phyloP scores from a whole-genome alignment of 495 filamentous ascomycete genomes.

The Aspergillus coremiiformis region DNA sequence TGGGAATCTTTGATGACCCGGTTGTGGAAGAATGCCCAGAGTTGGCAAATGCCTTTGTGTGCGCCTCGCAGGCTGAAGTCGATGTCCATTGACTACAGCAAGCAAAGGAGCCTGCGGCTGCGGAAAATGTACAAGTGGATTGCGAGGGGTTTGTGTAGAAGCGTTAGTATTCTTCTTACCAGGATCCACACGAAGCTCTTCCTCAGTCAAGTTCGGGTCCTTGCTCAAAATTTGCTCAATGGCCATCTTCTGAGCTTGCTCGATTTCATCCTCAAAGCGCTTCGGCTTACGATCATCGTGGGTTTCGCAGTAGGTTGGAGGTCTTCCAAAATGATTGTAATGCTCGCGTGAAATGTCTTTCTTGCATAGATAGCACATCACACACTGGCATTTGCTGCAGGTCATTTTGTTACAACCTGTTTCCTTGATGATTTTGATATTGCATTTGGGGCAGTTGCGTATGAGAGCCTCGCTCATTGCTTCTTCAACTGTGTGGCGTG shows the following conservation, averaged over 20 bases:
- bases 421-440: slow-evolving; percentile 55
- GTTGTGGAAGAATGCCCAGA: not conserved
- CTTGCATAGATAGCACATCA: slow-evolving; percentile 67
- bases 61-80: not conserved
- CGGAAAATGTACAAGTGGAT: not conserved
- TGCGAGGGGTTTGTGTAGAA: not conserved
- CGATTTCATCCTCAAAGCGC: slow-evolving; percentile 59
- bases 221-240: slow-evolving; percentile 28
- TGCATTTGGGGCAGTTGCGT: slow-evolving; percentile 57
- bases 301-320: slow-evolving; percentile 53
- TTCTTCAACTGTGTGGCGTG: slow-evolving; percentile 67
- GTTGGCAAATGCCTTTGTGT: not conserved
- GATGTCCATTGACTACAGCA: not conserved
- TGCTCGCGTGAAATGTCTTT: slow-evolving; percentile 28
- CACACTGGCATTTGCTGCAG: slow-evolving; percentile 53
- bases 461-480: slow-evolving; percentile 76
- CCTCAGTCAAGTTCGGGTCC: slow-evolving; percentile 16
- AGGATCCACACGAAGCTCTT: slow-evolving; percentile 14
- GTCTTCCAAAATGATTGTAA: slow-evolving; percentile 21
- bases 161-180: not conserved
- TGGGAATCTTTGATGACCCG: not conserved
- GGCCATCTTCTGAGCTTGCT: slow-evolving; percentile 53
- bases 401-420: slow-evolving; percentile 80
- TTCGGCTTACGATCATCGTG: slow-evolving; percentile 50
- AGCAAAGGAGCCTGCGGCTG: not conserved